phyloP scores from a whole-genome alignment of 176 grass and related monocot species.

The Cocos nucifera region DNA sequence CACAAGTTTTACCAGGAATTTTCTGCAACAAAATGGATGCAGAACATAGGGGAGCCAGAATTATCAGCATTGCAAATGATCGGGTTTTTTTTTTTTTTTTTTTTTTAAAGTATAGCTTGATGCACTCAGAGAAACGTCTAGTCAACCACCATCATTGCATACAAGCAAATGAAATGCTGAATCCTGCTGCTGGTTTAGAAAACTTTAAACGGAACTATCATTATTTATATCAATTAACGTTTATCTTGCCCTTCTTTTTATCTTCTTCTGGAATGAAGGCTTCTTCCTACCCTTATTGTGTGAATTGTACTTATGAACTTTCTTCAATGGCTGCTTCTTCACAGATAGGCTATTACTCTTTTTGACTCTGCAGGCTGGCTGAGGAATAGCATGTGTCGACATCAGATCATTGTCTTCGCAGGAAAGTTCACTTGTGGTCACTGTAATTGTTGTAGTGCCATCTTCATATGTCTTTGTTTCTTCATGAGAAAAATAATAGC shows the following conservation, averaged over 20 bases:
- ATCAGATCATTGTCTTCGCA: conserved; percentile 25
- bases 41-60: too few relatives aligned
- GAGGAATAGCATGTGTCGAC: conserved; percentile 7
- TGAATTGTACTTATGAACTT: conserved; percentile 25
- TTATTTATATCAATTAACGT: neutral
- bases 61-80: too few relatives aligned
- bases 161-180: too few relatives aligned
- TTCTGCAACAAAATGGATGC: too few relatives aligned
- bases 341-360: conserved; percentile 24
- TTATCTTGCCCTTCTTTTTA: conserved; percentile 40
- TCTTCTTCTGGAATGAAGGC: neutral
- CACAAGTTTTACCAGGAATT: too few relatives aligned
- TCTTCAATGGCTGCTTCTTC: conserved; percentile 66
- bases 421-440: conserved; percentile 66
- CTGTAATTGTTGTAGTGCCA: conserved; percentile 45
- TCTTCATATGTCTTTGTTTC: conserved; percentile 87
- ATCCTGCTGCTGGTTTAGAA: too few relatives aligned
- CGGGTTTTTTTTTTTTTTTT: too few relatives aligned
- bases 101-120: too few relatives aligned
- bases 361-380: conserved; percentile 8
- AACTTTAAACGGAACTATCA: too few relatives aligned
- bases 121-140: too few relatives aligned
- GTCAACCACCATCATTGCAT: too few relatives aligned
- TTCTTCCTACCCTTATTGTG: conserved; percentile 30
- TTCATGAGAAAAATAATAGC: conserved; percentile 22